Conservation (phyloP, 164 flowering plant species). For the Vitis amurensis region DNA sequence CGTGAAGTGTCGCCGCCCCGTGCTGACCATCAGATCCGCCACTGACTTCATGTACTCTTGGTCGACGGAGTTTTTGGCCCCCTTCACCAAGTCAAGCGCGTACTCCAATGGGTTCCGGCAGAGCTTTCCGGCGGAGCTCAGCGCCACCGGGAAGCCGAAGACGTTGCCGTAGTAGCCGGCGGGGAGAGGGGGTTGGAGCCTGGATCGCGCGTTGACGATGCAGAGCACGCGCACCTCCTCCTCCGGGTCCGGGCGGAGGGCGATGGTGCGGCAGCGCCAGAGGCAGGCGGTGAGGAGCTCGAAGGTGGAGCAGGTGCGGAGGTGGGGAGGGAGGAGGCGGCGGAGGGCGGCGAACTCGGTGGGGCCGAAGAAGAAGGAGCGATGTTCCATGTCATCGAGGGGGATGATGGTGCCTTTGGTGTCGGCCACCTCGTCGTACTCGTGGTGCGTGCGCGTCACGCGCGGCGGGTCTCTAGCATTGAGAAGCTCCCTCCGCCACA, state of each 20-base stretch:
- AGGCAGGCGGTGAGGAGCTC: constrained; percentile 39
- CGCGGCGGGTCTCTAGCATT: constrained; percentile 37
- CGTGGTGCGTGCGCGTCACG: constrained; percentile 35
- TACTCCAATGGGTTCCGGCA: constrained; percentile 34
- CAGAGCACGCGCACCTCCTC: constrained; percentile 40
- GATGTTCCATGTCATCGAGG: constrained; percentile 24
- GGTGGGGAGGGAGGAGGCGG: constrained; percentile 15
- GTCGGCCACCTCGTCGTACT: constrained; percentile 26
- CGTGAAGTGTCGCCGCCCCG: constrained; percentile 37
- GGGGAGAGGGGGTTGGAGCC: constrained; percentile 37
- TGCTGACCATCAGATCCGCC: constrained; percentile 50
- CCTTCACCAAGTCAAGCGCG: constrained; percentile 40
- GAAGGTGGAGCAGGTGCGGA: constrained; percentile 23
- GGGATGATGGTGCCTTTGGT: constrained; percentile 14
- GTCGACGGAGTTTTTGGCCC: constrained; percentile 35
- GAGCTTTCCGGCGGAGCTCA: constrained; percentile 31
- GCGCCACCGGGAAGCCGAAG: constrained; percentile 31
- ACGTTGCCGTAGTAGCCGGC: constrained; percentile 59
- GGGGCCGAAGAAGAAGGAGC: constrained; percentile 40
- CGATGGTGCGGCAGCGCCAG: constrained; percentile 44
- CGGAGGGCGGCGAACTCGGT: constrained; percentile 26
- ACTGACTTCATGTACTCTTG: constrained; percentile 50
- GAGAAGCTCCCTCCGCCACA: constrained; percentile 45
- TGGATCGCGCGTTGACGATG: constrained; percentile 33
- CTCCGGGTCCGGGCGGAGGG: constrained; percentile 26